phyloP scores from a whole-genome alignment of 176 grass and related monocot genomes.

The Ensete ventricosum region DNA sequence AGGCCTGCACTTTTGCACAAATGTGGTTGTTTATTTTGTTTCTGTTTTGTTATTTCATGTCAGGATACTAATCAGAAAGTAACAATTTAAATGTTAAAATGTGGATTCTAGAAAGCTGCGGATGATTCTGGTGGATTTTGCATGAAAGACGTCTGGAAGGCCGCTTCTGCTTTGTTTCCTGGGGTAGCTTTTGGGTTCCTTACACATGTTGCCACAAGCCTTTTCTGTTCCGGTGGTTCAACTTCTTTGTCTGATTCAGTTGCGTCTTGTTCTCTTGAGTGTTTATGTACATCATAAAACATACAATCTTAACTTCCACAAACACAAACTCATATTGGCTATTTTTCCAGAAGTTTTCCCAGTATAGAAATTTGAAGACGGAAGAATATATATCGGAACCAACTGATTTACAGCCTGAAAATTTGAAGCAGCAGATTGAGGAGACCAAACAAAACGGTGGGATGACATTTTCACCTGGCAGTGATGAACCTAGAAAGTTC shows the following conservation, averaged over 20 bases:
- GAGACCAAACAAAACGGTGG: constrained; percentile 31
- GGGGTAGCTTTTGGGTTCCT: constrained; percentile 61
- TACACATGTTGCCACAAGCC: constrained; percentile 43
- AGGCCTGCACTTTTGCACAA: not conserved
- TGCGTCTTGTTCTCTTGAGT: constrained; percentile 15
- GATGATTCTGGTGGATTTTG: constrained; percentile 53
- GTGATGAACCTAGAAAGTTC: constrained; percentile 34
- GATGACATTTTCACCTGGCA: constrained; percentile 25
- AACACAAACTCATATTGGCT: constrained; percentile 3
- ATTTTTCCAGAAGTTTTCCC: constrained; percentile 40
- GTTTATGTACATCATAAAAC: constrained; percentile 13
- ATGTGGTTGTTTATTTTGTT: constrained; percentile 7
- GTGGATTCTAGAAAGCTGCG: constrained; percentile 30
- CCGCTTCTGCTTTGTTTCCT: constrained; percentile 40
- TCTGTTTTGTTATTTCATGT: not conserved
- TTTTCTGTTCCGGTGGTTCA: constrained; percentile 42
- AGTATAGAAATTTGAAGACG: constrained; percentile 44
- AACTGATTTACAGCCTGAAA: constrained; percentile 27
- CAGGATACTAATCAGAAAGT: constrained; percentile 8
- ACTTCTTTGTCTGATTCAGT: constrained; percentile 35
- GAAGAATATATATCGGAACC: constrained; percentile 34
- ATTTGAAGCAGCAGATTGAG: constrained; percentile 29
- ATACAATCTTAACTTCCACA: constrained; percentile 3
- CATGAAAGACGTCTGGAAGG: constrained; percentile 40
- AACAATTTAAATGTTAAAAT: constrained; percentile 14